phyloP scores from a whole-genome alignment of 2,329 filamentous ascomycete species.

The Botryotinia calthae region DNA sequence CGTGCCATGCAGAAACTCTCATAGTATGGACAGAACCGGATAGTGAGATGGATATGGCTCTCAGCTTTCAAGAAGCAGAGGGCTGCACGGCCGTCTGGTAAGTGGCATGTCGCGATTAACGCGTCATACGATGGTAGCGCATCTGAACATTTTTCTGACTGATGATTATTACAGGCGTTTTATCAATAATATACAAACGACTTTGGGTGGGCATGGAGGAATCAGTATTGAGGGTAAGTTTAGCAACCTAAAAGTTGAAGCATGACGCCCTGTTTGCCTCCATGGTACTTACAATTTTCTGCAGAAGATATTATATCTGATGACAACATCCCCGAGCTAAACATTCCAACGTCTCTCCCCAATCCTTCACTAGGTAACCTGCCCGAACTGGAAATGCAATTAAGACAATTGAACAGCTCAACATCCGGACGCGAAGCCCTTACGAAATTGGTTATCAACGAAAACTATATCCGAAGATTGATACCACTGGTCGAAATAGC shows the following conservation, averaged over 20 bases:
- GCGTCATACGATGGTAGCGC: not conserved
- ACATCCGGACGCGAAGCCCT: constrained; percentile 78
- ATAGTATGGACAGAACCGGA: constrained; percentile 93
- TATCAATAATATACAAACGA: constrained; percentile 77
- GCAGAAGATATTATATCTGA: constrained; percentile 85
- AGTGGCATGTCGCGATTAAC: constrained; percentile 31
- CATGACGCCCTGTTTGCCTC: not conserved
- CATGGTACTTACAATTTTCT: not conserved
- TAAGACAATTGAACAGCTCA: constrained; percentile 74
- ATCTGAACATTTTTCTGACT: constrained; percentile 14
- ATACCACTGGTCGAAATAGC: constrained; percentile 83
- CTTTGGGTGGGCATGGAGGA: constrained; percentile 67
- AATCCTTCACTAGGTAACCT: constrained; percentile 79
- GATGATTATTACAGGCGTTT: constrained; percentile 67
- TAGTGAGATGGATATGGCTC: constrained; percentile 90
- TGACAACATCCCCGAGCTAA: constrained; percentile 71
- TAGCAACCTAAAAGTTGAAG: not conserved
- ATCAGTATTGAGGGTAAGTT: constrained; percentile 34
- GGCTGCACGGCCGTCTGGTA: constrained; percentile 92
- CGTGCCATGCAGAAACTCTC: constrained; percentile 71
- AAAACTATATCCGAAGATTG: constrained; percentile 84
- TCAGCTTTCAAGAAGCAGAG: constrained; percentile 96
- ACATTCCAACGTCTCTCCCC: constrained; percentile 71
- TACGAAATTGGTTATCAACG: constrained; percentile 78
- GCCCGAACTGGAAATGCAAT: constrained; percentile 77